phyloP scores from a whole-genome alignment of 2,329 filamentous ascomycete genomes.

The Fusarium sacchari region DNA sequence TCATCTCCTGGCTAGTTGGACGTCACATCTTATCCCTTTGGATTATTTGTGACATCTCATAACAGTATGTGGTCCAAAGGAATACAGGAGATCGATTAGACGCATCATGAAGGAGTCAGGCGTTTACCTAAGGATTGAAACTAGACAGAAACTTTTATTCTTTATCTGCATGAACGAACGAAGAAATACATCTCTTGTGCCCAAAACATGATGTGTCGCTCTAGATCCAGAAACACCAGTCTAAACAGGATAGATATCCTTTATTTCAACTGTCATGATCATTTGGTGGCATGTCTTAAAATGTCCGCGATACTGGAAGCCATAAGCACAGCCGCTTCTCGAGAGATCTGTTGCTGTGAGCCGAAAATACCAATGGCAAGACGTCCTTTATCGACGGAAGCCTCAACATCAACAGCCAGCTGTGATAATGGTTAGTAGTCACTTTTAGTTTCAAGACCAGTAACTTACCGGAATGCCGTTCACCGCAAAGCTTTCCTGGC shows the following conservation, averaged over 20 bases:
- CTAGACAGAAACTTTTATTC: slow-evolving; percentile 2
- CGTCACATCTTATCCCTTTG: not conserved
- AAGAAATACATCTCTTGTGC: not conserved
- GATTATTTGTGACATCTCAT: not conserved
- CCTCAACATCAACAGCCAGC: slow-evolving; percentile 55
- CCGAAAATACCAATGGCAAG: slow-evolving; percentile 57
- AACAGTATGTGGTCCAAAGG: not conserved
- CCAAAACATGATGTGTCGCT: not conserved
- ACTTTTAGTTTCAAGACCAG: too few relatives aligned
- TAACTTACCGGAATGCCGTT: slow-evolving; percentile 45
- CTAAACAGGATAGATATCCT: not conserved
- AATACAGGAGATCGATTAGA: not conserved
- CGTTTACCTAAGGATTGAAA: slow-evolving; percentile 2
- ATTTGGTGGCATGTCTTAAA: slow-evolving; percentile 21
- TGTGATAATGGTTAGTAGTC: slow-evolving; percentile 27
- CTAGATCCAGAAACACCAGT: not conserved
- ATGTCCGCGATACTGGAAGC: slow-evolving; percentile 39
- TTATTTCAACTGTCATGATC: not conserved
- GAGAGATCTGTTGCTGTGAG: slow-evolving; percentile 42
- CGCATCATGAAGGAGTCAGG: slow-evolving; percentile 27
- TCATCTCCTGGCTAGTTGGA: not conserved
- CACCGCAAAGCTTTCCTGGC: slow-evolving; percentile 39
- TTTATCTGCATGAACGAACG: not conserved
- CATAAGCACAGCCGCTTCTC: slow-evolving; percentile 40
- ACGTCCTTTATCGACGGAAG: slow-evolving; percentile 44